Evolutionary conservation across 2,329 filamentous ascomycete genomes (phyloP), one percentile per base, ranked within the genome.

Genomic region (Fusarium sp.): DNA sequence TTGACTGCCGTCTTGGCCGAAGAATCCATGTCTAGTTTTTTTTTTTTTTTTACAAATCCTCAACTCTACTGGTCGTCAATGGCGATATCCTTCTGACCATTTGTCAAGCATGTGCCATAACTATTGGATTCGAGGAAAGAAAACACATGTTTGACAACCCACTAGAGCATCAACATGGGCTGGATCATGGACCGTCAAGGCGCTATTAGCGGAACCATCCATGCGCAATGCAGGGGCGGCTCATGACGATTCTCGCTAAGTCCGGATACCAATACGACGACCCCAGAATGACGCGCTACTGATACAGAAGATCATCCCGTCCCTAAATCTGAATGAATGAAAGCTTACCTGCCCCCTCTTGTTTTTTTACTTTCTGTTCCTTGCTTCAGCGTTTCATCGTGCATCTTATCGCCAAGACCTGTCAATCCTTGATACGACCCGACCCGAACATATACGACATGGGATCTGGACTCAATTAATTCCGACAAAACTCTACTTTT

Each of bases 131-230:
- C 25, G 7, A 8, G 25, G 7, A 25, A 25, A 46, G 16, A 4
- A 22, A 44, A 37, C 34, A 37, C 10, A 37, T 37, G 41, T 46
- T 46, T 27, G 24, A 46, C 44, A 46, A 24, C 16, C 14, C 46
- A 49, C 46, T 48, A 32, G 12, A 32, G 10, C n/a, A 10, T 20
- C 6, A 12, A 48, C 9, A 24, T 29, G 44, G 20, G 30, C 44
- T 59, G 53, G 65, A 65, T 52, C 62, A 51, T 40, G 44, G 29
- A n/a, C 34, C 18, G 34, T 37, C 34, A 37, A 37, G 34, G 34
- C 34, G 18, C 34, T 45, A 44, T 20, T 65, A 65, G 27, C 46
- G 45, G 61, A 51, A 25, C 27, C 40, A 65, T 30, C 60, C 61
- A 51, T 47, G 60, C 42, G 20, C 46, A 20, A 53, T 30, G 37